These are phyloP conservation scores for Piper betle DNA, from an alignment of 164 flowering plant species.

Conservation along the genomic window DNA sequence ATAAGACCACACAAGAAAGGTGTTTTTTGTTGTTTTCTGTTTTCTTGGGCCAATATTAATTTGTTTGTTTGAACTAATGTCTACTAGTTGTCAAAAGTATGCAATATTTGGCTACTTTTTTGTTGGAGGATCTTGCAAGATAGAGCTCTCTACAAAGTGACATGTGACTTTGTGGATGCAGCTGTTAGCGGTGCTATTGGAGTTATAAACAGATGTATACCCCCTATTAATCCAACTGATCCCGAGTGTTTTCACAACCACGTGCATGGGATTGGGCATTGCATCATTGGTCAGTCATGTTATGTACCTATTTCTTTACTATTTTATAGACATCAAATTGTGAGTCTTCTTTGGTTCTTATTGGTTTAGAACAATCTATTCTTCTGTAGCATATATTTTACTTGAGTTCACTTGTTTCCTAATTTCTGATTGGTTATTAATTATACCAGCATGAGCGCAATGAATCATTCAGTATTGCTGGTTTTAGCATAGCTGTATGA, in stretches of 20 bases:
- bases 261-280: not conserved
- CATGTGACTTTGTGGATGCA: constrained; percentile 97
- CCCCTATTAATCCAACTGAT: constrained; percentile 98
- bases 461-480: too few relatives aligned
- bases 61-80: not conserved
- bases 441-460: too few relatives aligned
- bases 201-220: constrained; percentile 95
- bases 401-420: too few relatives aligned
- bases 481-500: too few relatives aligned
- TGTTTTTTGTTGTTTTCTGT: constrained; percentile 9
- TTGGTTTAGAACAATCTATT: too few relatives aligned
- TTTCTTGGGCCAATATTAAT: not conserved
- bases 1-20: constrained; percentile 80
- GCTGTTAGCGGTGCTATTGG: constrained; percentile 94
- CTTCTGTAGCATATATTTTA: too few relatives aligned
- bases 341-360: too few relatives aligned
- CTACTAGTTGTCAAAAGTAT: not conserved
- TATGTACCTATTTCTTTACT: too few relatives aligned
- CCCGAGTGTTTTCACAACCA: constrained; percentile 94
- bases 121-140: constrained; percentile 78
- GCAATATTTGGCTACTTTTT: too few relatives aligned
- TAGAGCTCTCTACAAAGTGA: constrained; percentile 93
- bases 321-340: too few relatives aligned
- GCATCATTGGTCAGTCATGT: not conserved
- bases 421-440: too few relatives aligned